Evolutionary conservation across 768 basidiomycete genomes (phyloP).

Genomic region (Lentinula raphanica): DNA sequence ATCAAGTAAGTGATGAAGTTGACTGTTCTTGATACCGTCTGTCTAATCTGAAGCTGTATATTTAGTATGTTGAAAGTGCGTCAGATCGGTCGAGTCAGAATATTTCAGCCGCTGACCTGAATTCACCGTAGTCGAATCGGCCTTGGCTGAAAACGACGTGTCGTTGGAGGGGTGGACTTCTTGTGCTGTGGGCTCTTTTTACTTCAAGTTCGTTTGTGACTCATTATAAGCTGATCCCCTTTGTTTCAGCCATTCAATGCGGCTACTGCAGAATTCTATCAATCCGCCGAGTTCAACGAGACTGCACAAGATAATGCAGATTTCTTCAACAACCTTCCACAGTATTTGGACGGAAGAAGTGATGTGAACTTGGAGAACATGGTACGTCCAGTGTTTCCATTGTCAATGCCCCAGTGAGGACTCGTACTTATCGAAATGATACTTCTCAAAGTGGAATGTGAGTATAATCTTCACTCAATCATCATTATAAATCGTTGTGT

Average conservation of each 20-base stretch:
- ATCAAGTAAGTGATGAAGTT: constrained; percentile 35
- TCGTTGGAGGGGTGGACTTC: constrained; percentile 63
- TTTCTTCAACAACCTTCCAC: constrained; percentile 46
- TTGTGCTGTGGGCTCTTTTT: constrained; percentile 41
- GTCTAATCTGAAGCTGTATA: not conserved
- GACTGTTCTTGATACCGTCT: not conserved
- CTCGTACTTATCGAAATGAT: not conserved
- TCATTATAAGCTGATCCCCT: no score
- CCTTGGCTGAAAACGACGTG: constrained; percentile 55
- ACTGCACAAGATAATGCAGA: constrained; percentile 37
- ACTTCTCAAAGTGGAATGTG: constrained; percentile 32
- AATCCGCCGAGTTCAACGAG: constrained; percentile 43
- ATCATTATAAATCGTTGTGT: no score
- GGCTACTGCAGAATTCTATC: constrained; percentile 48
- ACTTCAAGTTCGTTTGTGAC: not conserved
- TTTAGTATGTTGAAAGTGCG: constrained; percentile 35
- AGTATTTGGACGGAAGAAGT: constrained; percentile 46
- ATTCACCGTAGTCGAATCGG: constrained; percentile 45
- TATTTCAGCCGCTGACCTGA: not conserved
- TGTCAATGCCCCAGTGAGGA: not conserved
- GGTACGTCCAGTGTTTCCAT: constrained; percentile 30
- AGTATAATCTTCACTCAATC: constrained; percentile 3
- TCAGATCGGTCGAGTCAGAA: no score
- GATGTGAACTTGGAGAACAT: constrained; percentile 51
- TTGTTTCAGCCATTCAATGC: constrained; percentile 38